Evolutionary conservation across 2,329 filamentous ascomycete species (phyloP).

Genomic region (Pseudogymnoascus pannorum): DNA sequence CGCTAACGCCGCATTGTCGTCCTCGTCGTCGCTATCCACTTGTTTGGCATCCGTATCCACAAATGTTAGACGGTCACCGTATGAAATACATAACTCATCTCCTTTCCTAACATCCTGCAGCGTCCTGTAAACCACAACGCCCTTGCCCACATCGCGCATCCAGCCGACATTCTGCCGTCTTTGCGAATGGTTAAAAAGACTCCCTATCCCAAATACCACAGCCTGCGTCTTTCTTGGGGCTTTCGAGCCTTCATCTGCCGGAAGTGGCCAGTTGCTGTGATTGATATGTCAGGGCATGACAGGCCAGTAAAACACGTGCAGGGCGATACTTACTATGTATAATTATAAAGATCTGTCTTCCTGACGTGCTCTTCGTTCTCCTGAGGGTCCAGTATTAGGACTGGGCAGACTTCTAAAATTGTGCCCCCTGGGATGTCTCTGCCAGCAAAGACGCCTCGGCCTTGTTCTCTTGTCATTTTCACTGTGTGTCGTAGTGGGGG

Average conservation of each 20-base stretch:
- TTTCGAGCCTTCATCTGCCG: constrained; percentile 19
- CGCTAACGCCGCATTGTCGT: constrained; percentile 24
- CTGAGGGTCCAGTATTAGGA: constrained; percentile 39
- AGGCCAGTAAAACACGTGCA: not conserved
- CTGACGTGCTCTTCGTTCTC: constrained; percentile 43
- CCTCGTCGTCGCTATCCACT: constrained; percentile 18
- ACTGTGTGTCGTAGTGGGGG: not conserved
- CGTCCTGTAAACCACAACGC: constrained; percentile 42
- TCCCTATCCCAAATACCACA: constrained; percentile 46
- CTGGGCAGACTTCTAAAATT: constrained; percentile 44
- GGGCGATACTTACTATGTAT: constrained; percentile 43
- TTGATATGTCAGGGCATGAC: constrained; percentile 8
- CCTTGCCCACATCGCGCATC: constrained; percentile 39
- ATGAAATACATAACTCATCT: constrained; percentile 45
- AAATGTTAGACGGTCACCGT: constrained; percentile 31
- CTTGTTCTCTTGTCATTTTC: constrained; percentile 31
- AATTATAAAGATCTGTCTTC: constrained; percentile 45
- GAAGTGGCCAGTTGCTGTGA: constrained; percentile 28
- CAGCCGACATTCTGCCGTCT: constrained; percentile 48
- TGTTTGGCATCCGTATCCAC: constrained; percentile 27
- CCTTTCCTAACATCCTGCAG: constrained; percentile 42
- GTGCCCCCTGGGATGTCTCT: constrained; percentile 39
- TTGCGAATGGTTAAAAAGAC: constrained; percentile 51
- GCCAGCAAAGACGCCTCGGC: constrained; percentile 45
- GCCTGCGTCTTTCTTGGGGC: constrained; percentile 36